Evolutionary conservation across 345 rosid genomes (phyloP).

Genomic region (Sisymbrium irio): DNA sequence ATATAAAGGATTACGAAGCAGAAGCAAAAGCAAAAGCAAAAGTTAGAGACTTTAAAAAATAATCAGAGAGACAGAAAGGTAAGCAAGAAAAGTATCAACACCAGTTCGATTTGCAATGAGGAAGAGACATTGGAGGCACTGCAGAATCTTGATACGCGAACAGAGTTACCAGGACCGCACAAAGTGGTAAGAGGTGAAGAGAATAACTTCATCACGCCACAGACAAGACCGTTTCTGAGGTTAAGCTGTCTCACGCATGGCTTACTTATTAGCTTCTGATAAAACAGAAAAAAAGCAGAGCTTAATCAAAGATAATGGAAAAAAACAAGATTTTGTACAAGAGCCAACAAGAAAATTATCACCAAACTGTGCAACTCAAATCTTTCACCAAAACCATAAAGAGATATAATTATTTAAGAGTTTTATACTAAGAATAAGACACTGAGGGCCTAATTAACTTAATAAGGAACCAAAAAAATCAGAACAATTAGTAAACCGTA

Average conservation of each 20-base stretch:
- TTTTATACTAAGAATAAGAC: not conserved
- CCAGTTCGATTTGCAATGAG: slow-evolving; percentile 89
- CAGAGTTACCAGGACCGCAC: slow-evolving; percentile 36
- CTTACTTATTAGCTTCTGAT: slow-evolving; percentile 47
- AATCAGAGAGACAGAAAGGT: too few relatives aligned
- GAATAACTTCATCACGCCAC: slow-evolving; percentile 53
- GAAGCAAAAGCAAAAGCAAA: too few relatives aligned
- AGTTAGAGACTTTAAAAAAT: too few relatives aligned
- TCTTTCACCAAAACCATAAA: not conserved
- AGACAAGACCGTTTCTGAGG: slow-evolving; percentile 66
- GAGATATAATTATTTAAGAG: not conserved
- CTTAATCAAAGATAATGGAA: not conserved
- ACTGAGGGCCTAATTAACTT: not conserved
- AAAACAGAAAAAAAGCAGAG: not conserved
- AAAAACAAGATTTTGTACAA: not conserved
- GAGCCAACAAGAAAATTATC: not conserved
- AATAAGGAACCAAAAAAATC: too few relatives aligned
- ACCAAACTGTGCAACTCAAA: not conserved
- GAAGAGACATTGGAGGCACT: slow-evolving; percentile 56
- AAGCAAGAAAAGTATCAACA: not conserved
- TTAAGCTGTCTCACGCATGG: slow-evolving; percentile 64
- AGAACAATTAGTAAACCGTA: too few relatives aligned
- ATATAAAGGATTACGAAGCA: too few relatives aligned
- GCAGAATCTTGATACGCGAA: slow-evolving; percentile 76
- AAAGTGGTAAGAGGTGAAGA: slow-evolving; percentile 67